Conservation (phyloP, 2,329 filamentous ascomycete genomes). For the Magnaporthiopsis rhizophila region DNA sequence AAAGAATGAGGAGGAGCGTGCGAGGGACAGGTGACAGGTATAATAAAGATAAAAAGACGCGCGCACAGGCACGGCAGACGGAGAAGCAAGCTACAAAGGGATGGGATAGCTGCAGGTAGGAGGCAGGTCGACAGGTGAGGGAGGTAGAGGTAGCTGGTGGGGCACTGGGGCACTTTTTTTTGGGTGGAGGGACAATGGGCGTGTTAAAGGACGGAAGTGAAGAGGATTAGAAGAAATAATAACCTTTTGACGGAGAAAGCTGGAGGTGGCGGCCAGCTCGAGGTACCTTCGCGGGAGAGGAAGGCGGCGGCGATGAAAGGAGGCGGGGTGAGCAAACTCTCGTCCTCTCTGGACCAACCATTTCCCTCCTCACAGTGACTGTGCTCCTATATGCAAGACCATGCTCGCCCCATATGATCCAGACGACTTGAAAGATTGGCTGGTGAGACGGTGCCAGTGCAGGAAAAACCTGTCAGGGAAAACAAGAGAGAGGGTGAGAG, state of each 20-base stretch:
- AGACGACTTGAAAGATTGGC: constrained; percentile 4
- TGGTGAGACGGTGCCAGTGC: constrained; percentile 3
- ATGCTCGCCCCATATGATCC: constrained; percentile 17
- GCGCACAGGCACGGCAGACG: constrained; percentile 1
- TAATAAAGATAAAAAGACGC: constrained; percentile 8
- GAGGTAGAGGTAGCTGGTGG: constrained; percentile 8
- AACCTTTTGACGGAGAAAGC: constrained; percentile 29
- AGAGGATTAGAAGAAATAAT: constrained; percentile 20
- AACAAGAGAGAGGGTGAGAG: no score
- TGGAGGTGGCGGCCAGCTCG: constrained; percentile 39
- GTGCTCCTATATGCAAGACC: constrained; percentile 11
- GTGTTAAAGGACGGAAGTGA: constrained; percentile 3
- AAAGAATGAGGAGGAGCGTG: constrained; percentile 2
- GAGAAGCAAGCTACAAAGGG: neutral
- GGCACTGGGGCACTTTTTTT: constrained; percentile 3
- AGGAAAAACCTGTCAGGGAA: no score
- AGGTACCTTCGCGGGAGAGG: constrained; percentile 20
- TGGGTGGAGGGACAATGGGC: constrained; percentile 1
- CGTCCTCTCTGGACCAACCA: constrained; percentile 26
- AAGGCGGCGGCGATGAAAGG: constrained; percentile 23
- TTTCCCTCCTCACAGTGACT: constrained; percentile 4
- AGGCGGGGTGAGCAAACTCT: constrained; percentile 36
- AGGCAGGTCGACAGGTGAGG: constrained; percentile 5
- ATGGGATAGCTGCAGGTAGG: neutral
- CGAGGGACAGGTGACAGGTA: constrained; percentile 1